These are phyloP conservation scores for Cladophialophora exuberans DNA, from an alignment of 2,329 filamentous ascomycete genomes.

Conservation along the genomic window DNA sequence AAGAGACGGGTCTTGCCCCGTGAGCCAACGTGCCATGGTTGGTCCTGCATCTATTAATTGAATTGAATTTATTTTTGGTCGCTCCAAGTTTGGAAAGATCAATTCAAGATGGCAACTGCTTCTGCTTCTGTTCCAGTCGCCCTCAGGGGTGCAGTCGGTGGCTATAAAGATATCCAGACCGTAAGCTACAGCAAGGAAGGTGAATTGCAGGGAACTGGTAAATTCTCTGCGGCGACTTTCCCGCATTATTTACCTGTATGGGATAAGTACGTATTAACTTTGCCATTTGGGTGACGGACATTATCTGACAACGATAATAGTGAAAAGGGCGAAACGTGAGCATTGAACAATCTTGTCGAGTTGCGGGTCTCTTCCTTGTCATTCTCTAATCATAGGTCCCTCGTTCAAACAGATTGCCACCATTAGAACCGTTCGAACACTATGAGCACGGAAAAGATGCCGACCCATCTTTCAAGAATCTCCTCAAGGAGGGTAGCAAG, in stretches of 20 bases:
- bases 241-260: constrained; percentile 75
- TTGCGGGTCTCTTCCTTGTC: background rate
- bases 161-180: constrained; percentile 32
- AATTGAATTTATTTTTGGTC: background rate
- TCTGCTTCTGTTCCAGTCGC: constrained; percentile 6
- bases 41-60: background rate
- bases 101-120: constrained; percentile 8
- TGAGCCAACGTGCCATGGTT: background rate
- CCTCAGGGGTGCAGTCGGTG: constrained; percentile 16
- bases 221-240: constrained; percentile 63
- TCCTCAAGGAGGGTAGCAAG: constrained; percentile 53
- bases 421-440: constrained; percentile 71
- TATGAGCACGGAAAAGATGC: constrained; percentile 77
- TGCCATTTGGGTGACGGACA: too few relatives aligned
- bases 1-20: background rate
- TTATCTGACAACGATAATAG: too few relatives aligned
- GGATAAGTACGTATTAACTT: constrained; percentile 50
- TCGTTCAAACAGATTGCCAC: constrained; percentile 54
- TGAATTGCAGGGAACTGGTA: constrained; percentile 58
- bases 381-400: constrained; percentile 1
- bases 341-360: constrained; percentile 3
- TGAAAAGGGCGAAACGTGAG: constrained; percentile 45
- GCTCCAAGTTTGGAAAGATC: background rate
- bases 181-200: constrained; percentile 47
- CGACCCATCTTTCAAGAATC: constrained; percentile 68